These are phyloP conservation scores for Lasiosphaeria ovina DNA, from an alignment of 495 filamentous ascomycete genomes.

Conservation along the genomic window DNA sequence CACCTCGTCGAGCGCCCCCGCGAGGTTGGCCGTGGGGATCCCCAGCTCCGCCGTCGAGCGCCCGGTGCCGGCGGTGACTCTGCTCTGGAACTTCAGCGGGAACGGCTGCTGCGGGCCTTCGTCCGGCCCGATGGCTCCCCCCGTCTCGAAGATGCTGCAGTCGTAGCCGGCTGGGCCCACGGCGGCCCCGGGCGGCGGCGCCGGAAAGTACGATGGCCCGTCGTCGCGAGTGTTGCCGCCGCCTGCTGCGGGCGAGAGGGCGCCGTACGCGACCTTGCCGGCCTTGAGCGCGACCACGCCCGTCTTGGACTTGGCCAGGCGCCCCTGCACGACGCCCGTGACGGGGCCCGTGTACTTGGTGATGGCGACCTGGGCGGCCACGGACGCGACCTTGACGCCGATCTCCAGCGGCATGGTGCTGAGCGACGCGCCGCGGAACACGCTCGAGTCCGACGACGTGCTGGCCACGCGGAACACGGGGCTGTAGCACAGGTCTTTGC, in stretches of 20 bases:
- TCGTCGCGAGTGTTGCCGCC: slow-evolving; percentile 4
- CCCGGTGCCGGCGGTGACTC: slow-evolving; percentile 37
- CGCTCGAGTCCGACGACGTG: slow-evolving; percentile 55
- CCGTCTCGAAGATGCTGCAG: no score
- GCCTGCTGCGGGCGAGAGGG: slow-evolving; percentile 5
- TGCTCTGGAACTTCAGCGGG: slow-evolving; percentile 54
- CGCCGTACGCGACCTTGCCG: slow-evolving; percentile 16
- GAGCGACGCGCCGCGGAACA: slow-evolving; percentile 63
- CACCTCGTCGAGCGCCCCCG: slow-evolving; percentile 45
- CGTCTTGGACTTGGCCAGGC: slow-evolving; percentile 45
- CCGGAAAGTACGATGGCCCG: no score
- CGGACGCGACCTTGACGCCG: slow-evolving; percentile 55
- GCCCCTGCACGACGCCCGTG: slow-evolving; percentile 35
- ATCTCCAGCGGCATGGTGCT: slow-evolving; percentile 61
- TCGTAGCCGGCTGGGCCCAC: no score
- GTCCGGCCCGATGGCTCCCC: slow-evolving; percentile 35
- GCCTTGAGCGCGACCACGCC: slow-evolving; percentile 36
- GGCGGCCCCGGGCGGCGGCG: no score
- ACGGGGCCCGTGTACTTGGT: slow-evolving; percentile 51
- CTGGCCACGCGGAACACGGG: slow-evolving; percentile 65
- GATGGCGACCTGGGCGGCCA: slow-evolving; percentile 50
- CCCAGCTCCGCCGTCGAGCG: slow-evolving; percentile 27
- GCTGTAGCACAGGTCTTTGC: slow-evolving; percentile 59
- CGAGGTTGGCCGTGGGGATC: slow-evolving; percentile 43
- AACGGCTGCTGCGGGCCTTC: slow-evolving; percentile 56